Evolutionary conservation across 2,329 filamentous ascomycete species (phyloP), one percentile per base, ranked within the genome.

Genomic region (Chaetomium sp.): DNA sequence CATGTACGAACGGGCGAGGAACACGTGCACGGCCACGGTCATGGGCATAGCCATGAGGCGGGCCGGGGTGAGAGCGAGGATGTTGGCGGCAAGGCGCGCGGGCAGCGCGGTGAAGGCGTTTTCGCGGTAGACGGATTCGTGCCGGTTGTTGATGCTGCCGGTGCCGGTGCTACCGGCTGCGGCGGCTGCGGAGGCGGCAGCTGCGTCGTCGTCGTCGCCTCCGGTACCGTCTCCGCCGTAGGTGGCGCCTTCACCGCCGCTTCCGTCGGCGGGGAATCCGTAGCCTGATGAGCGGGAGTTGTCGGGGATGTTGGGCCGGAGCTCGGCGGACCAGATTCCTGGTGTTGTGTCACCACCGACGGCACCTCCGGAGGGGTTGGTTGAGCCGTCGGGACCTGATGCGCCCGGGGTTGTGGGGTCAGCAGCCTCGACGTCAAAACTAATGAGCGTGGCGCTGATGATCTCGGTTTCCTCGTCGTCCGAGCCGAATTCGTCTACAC

Each of bases 351-450:
- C 50, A 3, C 19, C 34, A 40, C 35, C 40, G 48, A 6, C 36
- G 14, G 5, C 35, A 33, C 1, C n/a, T n/a, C n/a, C n/a, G n/a
- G n/a, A n/a, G n/a, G n/a, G n/a, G n/a, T n/a, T n/a, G n/a, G n/a
- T 37, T 36, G 42, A 5, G 45, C 47, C 12, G 12, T 35, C 9
- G 45, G 70, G 1, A 76, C 76, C 2, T 74, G 72, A 48, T 80
- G 77, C 3, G 72, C 74, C 48, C 37, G 55, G 55, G 8, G 42
- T 52, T 0, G 44, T 53, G 0, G 78, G 71, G 47, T 82, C 80
- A 3, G 75, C 77, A 0, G 80, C 77, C 59, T 84, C 81, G 34
- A 84, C 79, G 54, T 84, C 81, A 54, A 84, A 83, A 60, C 79
- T 82, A 51, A 84, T 82, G 5, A 84, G 68, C 0, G 80, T 82